Evolutionary conservation across 139 green algal species (phyloP), one percentile per base, ranked within the genome.

Genomic region (Picochlorum costavermella): DNA sequence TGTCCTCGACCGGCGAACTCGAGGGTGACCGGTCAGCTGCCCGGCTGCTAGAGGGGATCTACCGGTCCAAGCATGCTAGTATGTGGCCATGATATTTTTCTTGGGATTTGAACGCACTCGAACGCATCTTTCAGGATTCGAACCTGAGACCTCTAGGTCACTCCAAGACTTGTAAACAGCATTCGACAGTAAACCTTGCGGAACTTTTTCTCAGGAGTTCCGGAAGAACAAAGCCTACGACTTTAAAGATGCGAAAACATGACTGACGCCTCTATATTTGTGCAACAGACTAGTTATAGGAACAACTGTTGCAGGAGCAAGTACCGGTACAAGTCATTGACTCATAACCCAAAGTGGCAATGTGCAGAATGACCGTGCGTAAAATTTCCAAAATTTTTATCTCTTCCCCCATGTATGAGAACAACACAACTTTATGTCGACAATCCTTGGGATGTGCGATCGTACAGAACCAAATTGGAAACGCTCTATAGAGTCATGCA

Each of bases 201-300:
- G 43, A 49, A 49, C 43, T 49, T 49, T 49, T 49, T 49, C 43
- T 49, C 43, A 49, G 43, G 43, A 49, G 43, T 49, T 49, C 43
- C 43, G 43, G 43, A 49, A 49, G 43, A 49, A 49, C 43, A 49
- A 49, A 50, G 2, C 30, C 30, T 36, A 36, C 30, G 2, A 36
- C 30, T 36, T 36, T 36, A 36, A 36, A 36, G 30, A 36, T 36
- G 30, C 30, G 5, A 36, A 36, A 36, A 36, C 3, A 36, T 36
- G 30, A 36, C 30, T 36, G 30, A 36, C 30, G 30, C 30, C 30
- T 36, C 30, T 8, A 36, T 36, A 36, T 36, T 36, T 36, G 30
- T 36, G 30, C 30, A 36, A 36, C 30, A 36, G 30, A 36, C 30
- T 36, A 36, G 30, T 36, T 36, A 8, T 36, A 36, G 31, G 31